Conservation (phyloP, 176 grass and related monocot species). For the Pontederia paniculata region DNA sequence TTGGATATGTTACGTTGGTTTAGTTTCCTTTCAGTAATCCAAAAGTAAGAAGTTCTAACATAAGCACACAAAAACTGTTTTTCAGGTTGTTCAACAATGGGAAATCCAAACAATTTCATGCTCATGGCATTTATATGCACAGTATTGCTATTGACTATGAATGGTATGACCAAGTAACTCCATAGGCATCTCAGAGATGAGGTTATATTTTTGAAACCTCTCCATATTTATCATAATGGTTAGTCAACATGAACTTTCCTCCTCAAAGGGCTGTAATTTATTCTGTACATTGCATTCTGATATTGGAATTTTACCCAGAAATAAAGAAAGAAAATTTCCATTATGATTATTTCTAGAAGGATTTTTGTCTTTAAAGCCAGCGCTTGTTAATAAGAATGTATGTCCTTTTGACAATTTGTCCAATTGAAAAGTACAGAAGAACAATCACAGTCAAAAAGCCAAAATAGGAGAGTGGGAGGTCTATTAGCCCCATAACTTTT, state of each 20-base stretch:
- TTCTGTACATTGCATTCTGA: too few relatives aligned
- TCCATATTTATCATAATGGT: too few relatives aligned
- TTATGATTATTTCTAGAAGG: background rate
- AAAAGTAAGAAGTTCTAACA: constrained; percentile 2
- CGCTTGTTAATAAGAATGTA: constrained; percentile 23
- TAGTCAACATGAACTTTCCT: too few relatives aligned
- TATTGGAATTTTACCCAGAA: background rate
- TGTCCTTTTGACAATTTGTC: constrained; percentile 30
- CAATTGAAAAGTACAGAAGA: constrained; percentile 28
- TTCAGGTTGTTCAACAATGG: constrained; percentile 37
- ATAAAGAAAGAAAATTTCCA: background rate
- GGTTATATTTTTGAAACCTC: too few relatives aligned
- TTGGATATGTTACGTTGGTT: background rate
- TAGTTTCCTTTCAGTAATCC: background rate
- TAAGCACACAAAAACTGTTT: constrained; percentile 8
- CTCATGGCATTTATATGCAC: constrained; percentile 14
- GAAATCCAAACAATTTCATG: constrained; percentile 17
- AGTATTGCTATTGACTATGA: constrained; percentile 10
- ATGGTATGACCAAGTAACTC: constrained; percentile 18
- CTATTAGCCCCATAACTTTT: constrained; percentile 24
- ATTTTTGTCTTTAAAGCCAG: constrained; percentile 18
- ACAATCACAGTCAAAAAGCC: constrained; percentile 26
- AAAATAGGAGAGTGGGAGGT: constrained; percentile 31
- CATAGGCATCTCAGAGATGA: background rate
- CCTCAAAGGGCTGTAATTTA: too few relatives aligned